A percentile compares a stretch with the other conserved stretches of the same genome.
phyloP scores from a whole-genome alignment of 441 rosid genomes.

The Populus hybrid region DNA sequence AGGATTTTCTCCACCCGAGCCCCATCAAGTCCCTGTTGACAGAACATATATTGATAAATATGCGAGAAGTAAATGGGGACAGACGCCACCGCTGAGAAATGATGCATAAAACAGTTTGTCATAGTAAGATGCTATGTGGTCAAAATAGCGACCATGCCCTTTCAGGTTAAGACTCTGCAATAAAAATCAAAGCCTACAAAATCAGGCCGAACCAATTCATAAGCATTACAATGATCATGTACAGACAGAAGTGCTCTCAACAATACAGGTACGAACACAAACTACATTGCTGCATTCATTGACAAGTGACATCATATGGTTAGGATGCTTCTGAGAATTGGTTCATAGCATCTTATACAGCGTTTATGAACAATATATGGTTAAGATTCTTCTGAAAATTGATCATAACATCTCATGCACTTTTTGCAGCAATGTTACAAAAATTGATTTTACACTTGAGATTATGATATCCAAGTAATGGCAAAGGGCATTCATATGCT shows the following conservation, averaged over 20 bases:
- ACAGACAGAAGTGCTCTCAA: not conserved
- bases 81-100: not conserved
- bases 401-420: no score
- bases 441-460: not conserved
- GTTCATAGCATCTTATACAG: no score
- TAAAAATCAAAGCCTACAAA: no score
- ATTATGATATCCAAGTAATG: not conserved
- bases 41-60: not conserved
- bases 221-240: not conserved
- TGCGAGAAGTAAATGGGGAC: not conserved
- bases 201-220: no score
- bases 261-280: no score
- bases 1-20: slow-evolving; percentile 89
- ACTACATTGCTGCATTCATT: no score
- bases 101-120: not conserved
- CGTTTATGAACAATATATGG: no score
- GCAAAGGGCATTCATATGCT: not conserved
- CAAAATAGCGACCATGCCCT: not conserved
- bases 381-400: no score
- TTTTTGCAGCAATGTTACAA: no score
- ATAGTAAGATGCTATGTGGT: not conserved
- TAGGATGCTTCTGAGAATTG: no score
- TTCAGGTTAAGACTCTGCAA: no score
- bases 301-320: no score
- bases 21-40: slow-evolving; percentile 73